These are phyloP conservation scores for Clonostachys sp. DNA, from an alignment of 2,329 filamentous ascomycete species.

Conservation along the genomic window DNA sequence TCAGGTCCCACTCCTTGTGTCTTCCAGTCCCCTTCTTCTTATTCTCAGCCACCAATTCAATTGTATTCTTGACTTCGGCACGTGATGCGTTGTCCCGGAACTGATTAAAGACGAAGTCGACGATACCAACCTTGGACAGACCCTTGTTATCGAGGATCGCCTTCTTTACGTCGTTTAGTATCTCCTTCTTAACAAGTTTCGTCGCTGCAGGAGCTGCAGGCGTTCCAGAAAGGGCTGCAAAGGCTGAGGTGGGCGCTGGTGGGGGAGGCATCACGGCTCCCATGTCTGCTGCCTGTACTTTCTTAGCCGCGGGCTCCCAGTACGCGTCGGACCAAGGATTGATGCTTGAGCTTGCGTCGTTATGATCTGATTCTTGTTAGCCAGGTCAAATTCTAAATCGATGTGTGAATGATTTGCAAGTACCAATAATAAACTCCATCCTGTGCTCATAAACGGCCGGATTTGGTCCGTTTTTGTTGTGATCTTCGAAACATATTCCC, in stretches of 20 bases:
- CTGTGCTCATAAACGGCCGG: constrained; percentile 54
- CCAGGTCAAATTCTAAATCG: not conserved
- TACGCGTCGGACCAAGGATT: constrained; percentile 39
- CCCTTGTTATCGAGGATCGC: constrained; percentile 32
- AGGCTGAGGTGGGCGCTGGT: constrained; percentile 25
- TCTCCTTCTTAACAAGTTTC: constrained; percentile 29
- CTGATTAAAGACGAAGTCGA: constrained; percentile 31
- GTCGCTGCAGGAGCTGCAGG: constrained; percentile 4
- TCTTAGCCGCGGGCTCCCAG: constrained; percentile 54
- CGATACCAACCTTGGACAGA: constrained; percentile 32
- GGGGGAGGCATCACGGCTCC: constrained; percentile 22
- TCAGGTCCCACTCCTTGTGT: constrained; percentile 30
- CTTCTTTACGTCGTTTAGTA: constrained; percentile 33
- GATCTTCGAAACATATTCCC: constrained; percentile 80
- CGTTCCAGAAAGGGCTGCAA: constrained; percentile 21
- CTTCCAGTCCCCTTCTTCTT: constrained; percentile 23
- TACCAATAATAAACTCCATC: constrained; percentile 73
- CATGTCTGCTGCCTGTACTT: constrained; percentile 9
- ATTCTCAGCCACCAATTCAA: constrained; percentile 33
- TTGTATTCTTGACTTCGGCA: constrained; percentile 33
- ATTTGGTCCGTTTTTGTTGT: constrained; percentile 36
- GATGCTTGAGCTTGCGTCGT: not conserved
- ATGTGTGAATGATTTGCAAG: constrained; percentile 17
- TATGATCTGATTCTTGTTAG: not conserved
- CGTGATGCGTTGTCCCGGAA: constrained; percentile 29